Evolutionary conservation across 805 yeast genomes (phyloP), one percentile per base, ranked within the genome.

Genomic region (Yarrowia hollandica): DNA sequence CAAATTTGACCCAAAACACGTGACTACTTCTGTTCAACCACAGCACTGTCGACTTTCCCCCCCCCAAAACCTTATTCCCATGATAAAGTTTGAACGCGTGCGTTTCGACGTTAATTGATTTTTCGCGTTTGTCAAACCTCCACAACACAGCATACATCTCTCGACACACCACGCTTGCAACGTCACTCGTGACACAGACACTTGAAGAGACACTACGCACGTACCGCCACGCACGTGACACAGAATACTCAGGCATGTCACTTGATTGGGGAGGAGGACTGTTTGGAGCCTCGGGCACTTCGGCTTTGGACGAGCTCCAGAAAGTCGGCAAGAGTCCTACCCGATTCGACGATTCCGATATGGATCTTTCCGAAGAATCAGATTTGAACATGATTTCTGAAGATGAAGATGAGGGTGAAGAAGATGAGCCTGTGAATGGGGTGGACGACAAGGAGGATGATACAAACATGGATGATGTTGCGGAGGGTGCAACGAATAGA

Each of bases 201-300:
- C n/a, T 3, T 25, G 30, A 11, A 8, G 9, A 39, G 12, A n/a
- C 10, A 19, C 19, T 25, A 35, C 25, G 25, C 19, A 25, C 19
- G 5, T 21, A 6, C 9, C 30, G 30, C 9, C 7, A 18, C 38
- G 8, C 38, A 34, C 38, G 38, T 34, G 38, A 34, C 22, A 4
- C 6, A 23, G 11, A 21, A 39, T 21, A 2, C 44, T 5, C 25
- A 15, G 12, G 4, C 30, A 48, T 48, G 55, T 30, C 28, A 4
- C 55, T 48, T 12, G 55, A 48, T 16, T 48, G 55, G 55, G 39
- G 55, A 31, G 55, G 55, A 31, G 55, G 55, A 14, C 30, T 48
- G 1, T 48, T 48, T 9, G 55, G 55, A 8, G 35, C 38, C 5
- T 4, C 35, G 4, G 14, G 22, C 6, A 11, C 18, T 14, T 8